Conservation (phyloP, 78 protist genomes). For the Planoprotostelium fungivorum region DNA sequence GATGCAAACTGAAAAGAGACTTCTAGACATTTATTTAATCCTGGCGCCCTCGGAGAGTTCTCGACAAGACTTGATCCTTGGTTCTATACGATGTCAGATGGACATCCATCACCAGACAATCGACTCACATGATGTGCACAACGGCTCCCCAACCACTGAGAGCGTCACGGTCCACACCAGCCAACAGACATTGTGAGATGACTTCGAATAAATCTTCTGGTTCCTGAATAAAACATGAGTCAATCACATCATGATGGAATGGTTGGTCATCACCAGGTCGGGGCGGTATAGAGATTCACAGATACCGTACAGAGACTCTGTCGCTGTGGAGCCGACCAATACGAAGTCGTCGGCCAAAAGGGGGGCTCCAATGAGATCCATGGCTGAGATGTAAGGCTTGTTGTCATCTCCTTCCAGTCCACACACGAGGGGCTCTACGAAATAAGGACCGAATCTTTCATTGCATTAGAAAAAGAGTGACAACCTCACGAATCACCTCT, state of each 20-base stretch:
- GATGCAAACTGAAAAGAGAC: neutral
- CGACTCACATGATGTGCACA: conserved; percentile 78
- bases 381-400: conserved; percentile 77
- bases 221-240: conserved; percentile 14
- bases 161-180: conserved; percentile 92
- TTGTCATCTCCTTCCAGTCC: conserved; percentile 79
- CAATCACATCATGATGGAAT: neutral
- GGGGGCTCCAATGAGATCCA: conserved; percentile 92
- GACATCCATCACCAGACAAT: neutral
- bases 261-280: conserved; percentile 42
- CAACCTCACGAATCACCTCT: conserved; percentile 23
- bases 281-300: conserved; percentile 80
- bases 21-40: neutral
- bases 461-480: neutral
- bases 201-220: conserved; percentile 82
- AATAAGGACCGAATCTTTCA: conserved; percentile 91
- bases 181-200: conserved; percentile 74
- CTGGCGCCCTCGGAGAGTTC: neutral
- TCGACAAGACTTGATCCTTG: neutral
- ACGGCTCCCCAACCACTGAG: conserved; percentile 94
- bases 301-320: conserved; percentile 82
- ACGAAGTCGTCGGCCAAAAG: conserved; percentile 78
- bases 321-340: conserved; percentile 80
- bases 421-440: conserved; percentile 89
- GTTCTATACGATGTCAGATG: neutral